Base-by-base conservation (phyloP, 163 green algal species). In the Trebouxia gelatinosa region DNA sequence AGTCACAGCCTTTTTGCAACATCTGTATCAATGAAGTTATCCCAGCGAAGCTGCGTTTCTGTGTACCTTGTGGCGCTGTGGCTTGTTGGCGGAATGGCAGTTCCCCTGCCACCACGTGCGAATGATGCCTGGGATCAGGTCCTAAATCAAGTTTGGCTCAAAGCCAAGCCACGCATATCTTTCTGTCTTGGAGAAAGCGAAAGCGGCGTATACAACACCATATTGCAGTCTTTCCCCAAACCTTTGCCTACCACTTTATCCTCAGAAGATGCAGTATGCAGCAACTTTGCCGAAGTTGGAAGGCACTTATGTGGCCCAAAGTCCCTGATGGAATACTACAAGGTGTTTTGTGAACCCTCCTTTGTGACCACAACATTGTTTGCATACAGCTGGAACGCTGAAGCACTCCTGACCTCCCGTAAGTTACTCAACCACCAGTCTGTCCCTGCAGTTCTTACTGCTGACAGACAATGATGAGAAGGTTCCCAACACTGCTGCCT, bases 391-490 rank as follows among this genome's bases (percentile, higher is more conserved):
- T 50, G 19, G 5, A 39, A 29, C 31, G 57, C 28, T 29, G 26
- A 66, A 19, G 21, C 2, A 2, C 21, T 17, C 13, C 26, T 32
- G 19, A 31, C 26, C 28, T 35, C 9, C 2, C 57, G 26, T 19
- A 32, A 66, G 13, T 11, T 32, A 37, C 26, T 37, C 57, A 35
- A 26, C 19, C 57, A 11, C 40, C 29, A n/a, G 40, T 38, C 9
- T 62, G 68, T 76, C 29, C 11, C 5, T 76, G 68, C 68, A 76
- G 68, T 76, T 62, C 68, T 29, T 76, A 28, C 68, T 76, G 40
- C 43, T 76, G 40, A 76, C 68, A n/a, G 68, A 76, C 40, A 76
- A 76, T 29, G 40, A 59, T 76, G 68, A 76, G 28, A 59, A 76
- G 29, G 40, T 76, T 6, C 68, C 68, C 16, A 76, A 76, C 40